Percentiles rank a stretch among this genome's conserved stretches.
phyloP scores from a whole-genome alignment of 768 basidiomycete species.

The Leccinum subtestaceum region DNA sequence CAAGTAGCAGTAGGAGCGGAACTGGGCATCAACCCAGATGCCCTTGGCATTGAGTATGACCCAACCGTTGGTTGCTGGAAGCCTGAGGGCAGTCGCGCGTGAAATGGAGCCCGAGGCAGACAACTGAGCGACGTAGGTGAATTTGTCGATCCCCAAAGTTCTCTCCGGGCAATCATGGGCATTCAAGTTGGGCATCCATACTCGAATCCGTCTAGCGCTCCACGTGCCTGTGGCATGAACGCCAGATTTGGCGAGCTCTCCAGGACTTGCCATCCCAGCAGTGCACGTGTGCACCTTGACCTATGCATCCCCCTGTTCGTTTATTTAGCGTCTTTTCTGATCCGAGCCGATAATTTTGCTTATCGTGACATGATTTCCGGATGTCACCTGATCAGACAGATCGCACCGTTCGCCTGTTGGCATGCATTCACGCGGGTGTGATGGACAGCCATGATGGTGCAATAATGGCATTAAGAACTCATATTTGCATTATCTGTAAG shows the following conservation, averaged over 20 bases:
- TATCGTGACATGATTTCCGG: not conserved
- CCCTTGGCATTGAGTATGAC: too few relatives aligned
- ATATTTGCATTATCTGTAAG: too few relatives aligned
- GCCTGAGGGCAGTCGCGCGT: too few relatives aligned
- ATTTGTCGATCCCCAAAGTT: conserved; percentile 15
- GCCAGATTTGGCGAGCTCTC: not conserved
- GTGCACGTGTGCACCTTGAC: not conserved
- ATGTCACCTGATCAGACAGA: conserved; percentile 10
- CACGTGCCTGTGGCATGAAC: not conserved
- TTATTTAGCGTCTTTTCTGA: not conserved
- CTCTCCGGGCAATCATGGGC: not conserved
- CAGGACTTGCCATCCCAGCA: conserved; percentile 2
- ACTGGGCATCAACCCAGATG: too few relatives aligned
- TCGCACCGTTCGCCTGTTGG: not conserved
- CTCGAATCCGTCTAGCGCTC: not conserved
- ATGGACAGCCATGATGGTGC: not conserved
- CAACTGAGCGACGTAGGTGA: too few relatives aligned
- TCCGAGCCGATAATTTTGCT: not conserved
- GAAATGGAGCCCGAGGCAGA: too few relatives aligned
- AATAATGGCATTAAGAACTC: not conserved
- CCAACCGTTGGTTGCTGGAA: too few relatives aligned
- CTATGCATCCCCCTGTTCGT: not conserved
- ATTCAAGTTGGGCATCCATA: not conserved
- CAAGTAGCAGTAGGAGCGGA: too few relatives aligned
- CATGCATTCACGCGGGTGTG: not conserved